These are phyloP conservation scores for Cyclospora cayetanensis DNA, from an alignment of 169 alveolate genomes.

Conservation along the genomic window DNA sequence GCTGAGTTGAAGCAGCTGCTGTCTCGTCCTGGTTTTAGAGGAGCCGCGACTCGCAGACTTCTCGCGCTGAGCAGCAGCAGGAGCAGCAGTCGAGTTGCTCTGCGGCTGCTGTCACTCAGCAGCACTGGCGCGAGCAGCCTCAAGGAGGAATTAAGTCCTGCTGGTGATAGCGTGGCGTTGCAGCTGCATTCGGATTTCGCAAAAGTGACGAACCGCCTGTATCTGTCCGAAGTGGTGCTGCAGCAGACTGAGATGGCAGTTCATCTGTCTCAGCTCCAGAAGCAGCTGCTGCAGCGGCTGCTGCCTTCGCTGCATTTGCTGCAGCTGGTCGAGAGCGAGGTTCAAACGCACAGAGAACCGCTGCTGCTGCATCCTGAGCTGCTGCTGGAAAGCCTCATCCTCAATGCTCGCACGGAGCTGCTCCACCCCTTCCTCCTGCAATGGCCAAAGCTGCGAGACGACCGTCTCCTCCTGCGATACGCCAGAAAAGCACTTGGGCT, in stretches of 20 bases:
- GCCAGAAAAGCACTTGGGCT: slow-evolving; percentile 73
- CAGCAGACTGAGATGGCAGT: background rate
- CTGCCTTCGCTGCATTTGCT: slow-evolving; percentile 75
- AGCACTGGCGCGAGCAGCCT: background rate
- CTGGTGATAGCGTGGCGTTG: background rate
- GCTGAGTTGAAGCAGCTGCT: slow-evolving; percentile 51
- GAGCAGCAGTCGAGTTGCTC: slow-evolving; percentile 22
- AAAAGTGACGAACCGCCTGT: slow-evolving; percentile 29
- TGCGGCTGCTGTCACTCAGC: slow-evolving; percentile 28
- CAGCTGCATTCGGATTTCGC: background rate
- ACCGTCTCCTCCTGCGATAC: slow-evolving; percentile 68
- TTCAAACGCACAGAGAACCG: slow-evolving; percentile 71
- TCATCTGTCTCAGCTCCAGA: background rate
- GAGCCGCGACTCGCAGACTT: slow-evolving; percentile 43
- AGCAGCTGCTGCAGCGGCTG: slow-evolving; percentile 67
- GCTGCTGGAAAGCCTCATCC: slow-evolving; percentile 38
- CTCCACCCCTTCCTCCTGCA: slow-evolving; percentile 68
- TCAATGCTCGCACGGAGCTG: slow-evolving; percentile 65
- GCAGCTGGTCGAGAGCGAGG: slow-evolving; percentile 67
- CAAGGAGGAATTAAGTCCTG: too few relatives aligned
- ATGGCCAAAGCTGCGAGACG: slow-evolving; percentile 74
- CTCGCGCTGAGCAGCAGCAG: slow-evolving; percentile 52
- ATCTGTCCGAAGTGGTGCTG: slow-evolving; percentile 53
- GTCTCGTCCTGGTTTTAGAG: slow-evolving; percentile 4
- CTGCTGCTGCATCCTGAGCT: slow-evolving; percentile 65